Evolutionary conservation across 352 stramenopile genomes (phyloP).

Genomic region (Phytophthora crassamura): DNA sequence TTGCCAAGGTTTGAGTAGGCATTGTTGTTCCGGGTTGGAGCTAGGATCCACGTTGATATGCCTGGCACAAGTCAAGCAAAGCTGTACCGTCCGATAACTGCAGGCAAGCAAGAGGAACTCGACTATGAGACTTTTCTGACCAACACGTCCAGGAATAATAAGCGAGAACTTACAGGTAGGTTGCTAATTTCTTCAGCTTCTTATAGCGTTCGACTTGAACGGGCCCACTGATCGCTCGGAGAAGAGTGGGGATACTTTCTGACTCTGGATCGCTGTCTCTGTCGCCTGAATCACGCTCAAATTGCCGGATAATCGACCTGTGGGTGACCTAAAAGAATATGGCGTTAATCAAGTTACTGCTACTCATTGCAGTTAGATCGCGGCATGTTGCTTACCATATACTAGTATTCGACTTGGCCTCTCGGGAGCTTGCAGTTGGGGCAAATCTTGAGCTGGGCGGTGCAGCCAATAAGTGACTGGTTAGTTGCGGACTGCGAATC

Average conservation of each 20-base stretch:
- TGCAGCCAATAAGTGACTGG: conserved; percentile 31
- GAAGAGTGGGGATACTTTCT: conserved; percentile 34
- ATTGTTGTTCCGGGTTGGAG: conserved; percentile 9
- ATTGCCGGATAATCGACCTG: conserved; percentile 52
- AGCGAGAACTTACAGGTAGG: conserved; percentile 45
- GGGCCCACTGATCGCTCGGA: conserved; percentile 40
- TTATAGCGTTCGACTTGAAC: conserved; percentile 48
- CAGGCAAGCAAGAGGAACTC: not conserved
- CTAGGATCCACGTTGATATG: conserved; percentile 28
- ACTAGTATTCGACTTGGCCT: conserved; percentile 52
- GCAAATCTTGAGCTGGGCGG: conserved; percentile 48
- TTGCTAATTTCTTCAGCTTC: conserved; percentile 45
- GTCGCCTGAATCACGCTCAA: conserved; percentile 24
- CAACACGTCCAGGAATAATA: not conserved
- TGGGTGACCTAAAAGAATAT: conserved; percentile 39
- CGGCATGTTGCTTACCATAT: conserved; percentile 37
- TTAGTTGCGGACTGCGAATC: conserved; percentile 6
- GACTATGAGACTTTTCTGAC: not conserved
- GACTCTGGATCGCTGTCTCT: conserved; percentile 21
- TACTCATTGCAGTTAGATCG: not conserved
- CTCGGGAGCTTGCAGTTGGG: conserved; percentile 50
- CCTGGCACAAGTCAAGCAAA: conserved; percentile 48
- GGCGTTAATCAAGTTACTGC: not conserved
- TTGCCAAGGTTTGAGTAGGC: not conserved
- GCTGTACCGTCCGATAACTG: conserved; percentile 53